Conservation (phyloP, 1,284 basidiomycete genomes). For the Cryptococcus hybrid region DNA sequence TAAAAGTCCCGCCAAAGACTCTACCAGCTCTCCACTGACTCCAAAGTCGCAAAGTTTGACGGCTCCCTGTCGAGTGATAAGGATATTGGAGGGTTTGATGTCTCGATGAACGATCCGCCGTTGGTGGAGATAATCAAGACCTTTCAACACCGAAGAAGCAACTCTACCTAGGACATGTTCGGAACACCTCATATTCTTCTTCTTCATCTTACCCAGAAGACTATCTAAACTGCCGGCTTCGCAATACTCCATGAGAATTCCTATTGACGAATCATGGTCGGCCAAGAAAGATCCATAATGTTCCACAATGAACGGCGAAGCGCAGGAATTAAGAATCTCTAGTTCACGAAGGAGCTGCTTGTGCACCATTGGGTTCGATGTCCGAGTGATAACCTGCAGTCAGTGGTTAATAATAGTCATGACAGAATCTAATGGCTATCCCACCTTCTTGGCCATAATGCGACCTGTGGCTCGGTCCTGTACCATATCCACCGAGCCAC, state of each 20-base stretch:
- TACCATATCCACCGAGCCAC: slow-evolving; percentile 92
- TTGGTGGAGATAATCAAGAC: slow-evolving; percentile 87
- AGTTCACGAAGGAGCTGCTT: slow-evolving; percentile 93
- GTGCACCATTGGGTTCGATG: slow-evolving; percentile 78
- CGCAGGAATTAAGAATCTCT: slow-evolving; percentile 79
- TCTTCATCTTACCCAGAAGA: slow-evolving; percentile 80
- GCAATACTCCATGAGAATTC: slow-evolving; percentile 92
- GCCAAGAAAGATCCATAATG: slow-evolving; percentile 96
- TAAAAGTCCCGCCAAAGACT: slow-evolving; percentile 91
- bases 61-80: slow-evolving; percentile 81
- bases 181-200: slow-evolving; percentile 73
- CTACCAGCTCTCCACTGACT: slow-evolving; percentile 90
- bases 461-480: slow-evolving; percentile 69
- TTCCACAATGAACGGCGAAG: slow-evolving; percentile 83
- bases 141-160: slow-evolving; percentile 84
- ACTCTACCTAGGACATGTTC: slow-evolving; percentile 91
- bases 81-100: slow-evolving; percentile 83
- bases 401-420: background rate
- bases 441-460: slow-evolving; percentile 85
- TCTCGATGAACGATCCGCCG: slow-evolving; percentile 93
- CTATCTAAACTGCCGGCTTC: slow-evolving; percentile 82
- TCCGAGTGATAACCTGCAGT: slow-evolving; percentile 81
- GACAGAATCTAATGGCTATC: background rate
- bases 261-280: slow-evolving; percentile 86
- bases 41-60: slow-evolving; percentile 96